phyloP scores from a whole-genome alignment of 1,284 basidiomycete genomes.

The Crepidotus sp. region DNA sequence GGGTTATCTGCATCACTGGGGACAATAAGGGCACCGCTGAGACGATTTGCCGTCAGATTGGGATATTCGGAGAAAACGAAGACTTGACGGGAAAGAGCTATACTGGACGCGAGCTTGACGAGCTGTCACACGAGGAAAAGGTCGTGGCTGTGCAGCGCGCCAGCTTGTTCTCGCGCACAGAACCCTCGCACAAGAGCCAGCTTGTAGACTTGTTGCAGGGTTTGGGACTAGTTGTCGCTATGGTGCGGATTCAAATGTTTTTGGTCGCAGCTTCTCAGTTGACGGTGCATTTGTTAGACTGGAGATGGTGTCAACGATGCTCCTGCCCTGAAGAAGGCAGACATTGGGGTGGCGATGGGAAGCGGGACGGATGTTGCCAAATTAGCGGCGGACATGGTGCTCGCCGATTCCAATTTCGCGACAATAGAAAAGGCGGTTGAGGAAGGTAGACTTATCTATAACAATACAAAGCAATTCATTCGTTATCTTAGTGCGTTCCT shows the following conservation, averaged over 20 bases:
- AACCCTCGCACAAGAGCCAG: constrained; percentile 92
- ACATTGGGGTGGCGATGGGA: constrained; percentile 74
- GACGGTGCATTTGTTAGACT: constrained; percentile 38
- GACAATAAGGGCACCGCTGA: constrained; percentile 98
- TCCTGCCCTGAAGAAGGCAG: constrained; percentile 63
- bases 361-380: constrained; percentile 98
- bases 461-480: constrained; percentile 98
- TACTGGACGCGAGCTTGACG: constrained; percentile 89
- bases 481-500: constrained; percentile 69
- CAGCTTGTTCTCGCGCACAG: constrained; percentile 87
- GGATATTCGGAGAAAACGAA: constrained; percentile 80
- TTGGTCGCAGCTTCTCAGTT: constrained; percentile 14
- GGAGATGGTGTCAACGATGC: constrained; percentile 68
- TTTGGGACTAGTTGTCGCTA: constrained; percentile 92
- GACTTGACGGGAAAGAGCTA: constrained; percentile 88
- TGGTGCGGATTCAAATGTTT: constrained; percentile 52
- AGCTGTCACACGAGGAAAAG: constrained; percentile 73
- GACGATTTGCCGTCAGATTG: constrained; percentile 93
- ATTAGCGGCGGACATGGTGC: constrained; percentile 94
- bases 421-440: constrained; percentile 96
- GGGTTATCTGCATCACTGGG: constrained; percentile 96
- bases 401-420: constrained; percentile 82
- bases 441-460: constrained; percentile 95
- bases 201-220: constrained; percentile 93
- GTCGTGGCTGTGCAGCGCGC: constrained; percentile 79